Conservation (phyloP, 2,329 filamentous ascomycete species). For the Aschersonia sp. region DNA sequence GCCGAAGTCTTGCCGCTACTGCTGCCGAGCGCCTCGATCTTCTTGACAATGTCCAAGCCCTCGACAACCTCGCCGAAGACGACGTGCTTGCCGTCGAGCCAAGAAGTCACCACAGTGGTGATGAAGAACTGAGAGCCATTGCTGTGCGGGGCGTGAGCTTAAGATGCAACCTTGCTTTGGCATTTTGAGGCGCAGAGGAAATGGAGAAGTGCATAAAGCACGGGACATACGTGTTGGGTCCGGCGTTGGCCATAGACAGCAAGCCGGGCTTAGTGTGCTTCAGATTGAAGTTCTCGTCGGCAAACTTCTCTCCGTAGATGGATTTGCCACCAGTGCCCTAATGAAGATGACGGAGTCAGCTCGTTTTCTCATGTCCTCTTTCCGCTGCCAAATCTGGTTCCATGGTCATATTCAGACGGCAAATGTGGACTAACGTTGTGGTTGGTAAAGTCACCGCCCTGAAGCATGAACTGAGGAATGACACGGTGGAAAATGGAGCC, state of each 20-base stretch:
- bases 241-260: conserved; percentile 10
- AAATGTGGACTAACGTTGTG: conserved; percentile 67
- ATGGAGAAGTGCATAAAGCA: too few species aligned
- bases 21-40: conserved; percentile 43
- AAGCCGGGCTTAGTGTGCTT: conserved; percentile 9
- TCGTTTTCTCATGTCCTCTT: background rate
- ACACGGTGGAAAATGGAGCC: background rate
- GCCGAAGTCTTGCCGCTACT: conserved; percentile 36
- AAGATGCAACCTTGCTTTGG: too few species aligned
- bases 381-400: background rate
- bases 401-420: too few species aligned
- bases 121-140: conserved; percentile 99
- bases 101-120: conserved; percentile 81
- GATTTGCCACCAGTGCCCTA: conserved; percentile 10
- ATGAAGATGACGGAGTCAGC: background rate
- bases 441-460: conserved; percentile 68
- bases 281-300: conserved; percentile 8
- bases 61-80: conserved; percentile 62
- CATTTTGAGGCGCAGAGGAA: too few species aligned
- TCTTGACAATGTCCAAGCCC: conserved; percentile 39
- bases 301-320: conserved; percentile 9
- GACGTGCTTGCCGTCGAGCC: conserved; percentile 74
- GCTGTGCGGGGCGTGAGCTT: too few species aligned
- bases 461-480: conserved; percentile 1
- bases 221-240: conserved; percentile 9